Percentiles rank a stretch among this genome's conserved stretches.
These are phyloP conservation scores for Cladobotryum protrusum DNA, from an alignment of 2,329 filamentous ascomycete species.

Conservation along the genomic window DNA sequence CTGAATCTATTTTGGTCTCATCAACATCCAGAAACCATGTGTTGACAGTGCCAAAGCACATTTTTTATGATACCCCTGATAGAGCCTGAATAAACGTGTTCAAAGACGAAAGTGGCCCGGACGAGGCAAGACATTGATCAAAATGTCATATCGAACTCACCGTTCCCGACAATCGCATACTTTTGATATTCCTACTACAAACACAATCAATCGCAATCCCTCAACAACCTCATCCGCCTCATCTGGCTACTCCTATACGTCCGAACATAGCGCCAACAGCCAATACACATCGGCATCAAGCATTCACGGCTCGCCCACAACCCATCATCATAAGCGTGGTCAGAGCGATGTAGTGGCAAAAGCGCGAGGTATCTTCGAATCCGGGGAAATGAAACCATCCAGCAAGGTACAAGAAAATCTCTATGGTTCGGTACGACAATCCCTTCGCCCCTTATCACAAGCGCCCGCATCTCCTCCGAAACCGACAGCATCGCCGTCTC, in stretches of 20 bases:
- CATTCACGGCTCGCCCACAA: constrained; percentile 39
- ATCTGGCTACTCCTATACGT: constrained; percentile 57
- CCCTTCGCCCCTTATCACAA: constrained; percentile 68
- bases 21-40: constrained; percentile 26
- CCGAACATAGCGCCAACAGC: constrained; percentile 51
- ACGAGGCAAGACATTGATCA: constrained; percentile 20
- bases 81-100: not conserved
- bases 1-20: constrained; percentile 8
- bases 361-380: constrained; percentile 44
- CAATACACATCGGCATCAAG: constrained; percentile 68
- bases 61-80: constrained; percentile 8
- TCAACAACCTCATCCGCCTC: constrained; percentile 67
- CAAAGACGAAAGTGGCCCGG: constrained; percentile 10
- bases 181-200: constrained; percentile 37
- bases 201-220: constrained; percentile 51
- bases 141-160: constrained; percentile 53
- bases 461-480: constrained; percentile 46
- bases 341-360: constrained; percentile 62
- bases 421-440: constrained; percentile 68
- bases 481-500: constrained; percentile 27
- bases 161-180: constrained; percentile 53
- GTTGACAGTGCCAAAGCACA: constrained; percentile 21
- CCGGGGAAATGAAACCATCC: constrained; percentile 36
- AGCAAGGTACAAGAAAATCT: constrained; percentile 51
- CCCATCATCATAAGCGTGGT: constrained; percentile 71